Evolutionary conservation across 768 basidiomycete genomes (phyloP).

Genomic region (Auriculariales sp.): DNA sequence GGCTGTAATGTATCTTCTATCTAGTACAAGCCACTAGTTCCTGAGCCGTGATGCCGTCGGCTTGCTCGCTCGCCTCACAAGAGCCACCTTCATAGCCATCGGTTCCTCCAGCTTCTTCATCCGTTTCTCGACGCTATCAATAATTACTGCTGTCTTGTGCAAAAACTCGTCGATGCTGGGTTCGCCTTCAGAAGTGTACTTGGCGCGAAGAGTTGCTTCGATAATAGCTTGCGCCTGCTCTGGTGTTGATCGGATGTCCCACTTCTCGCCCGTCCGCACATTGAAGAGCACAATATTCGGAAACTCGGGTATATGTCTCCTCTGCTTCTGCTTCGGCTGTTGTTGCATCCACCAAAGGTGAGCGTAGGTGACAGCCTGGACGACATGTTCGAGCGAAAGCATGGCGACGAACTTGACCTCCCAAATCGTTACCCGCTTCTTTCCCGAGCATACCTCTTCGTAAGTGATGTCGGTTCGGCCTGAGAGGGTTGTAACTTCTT

Average conservation of each 20-base stretch:
- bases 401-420: constrained; percentile 4
- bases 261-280: constrained; percentile 4
- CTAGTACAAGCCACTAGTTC: no score
- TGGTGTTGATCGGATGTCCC: neutral
- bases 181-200: constrained; percentile 3
- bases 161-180: neutral
- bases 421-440: constrained; percentile 1
- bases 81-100: no score
- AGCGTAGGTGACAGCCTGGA: constrained; percentile 2
- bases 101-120: no score
- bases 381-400: constrained; percentile 1
- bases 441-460: neutral
- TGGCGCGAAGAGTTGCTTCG: constrained; percentile 1
- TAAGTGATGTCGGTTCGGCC: constrained; percentile 1
- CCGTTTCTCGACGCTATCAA: no score
- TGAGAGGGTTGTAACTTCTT: neutral
- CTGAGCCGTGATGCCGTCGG: no score
- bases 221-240: neutral
- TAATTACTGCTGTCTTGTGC: no score
- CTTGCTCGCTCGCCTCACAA: no score
- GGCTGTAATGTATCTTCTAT: no score
- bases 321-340: neutral
- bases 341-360: neutral
- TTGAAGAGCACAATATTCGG: constrained; percentile 3
- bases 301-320: neutral